Base-by-base conservation (phyloP, 495 filamentous ascomycete genomes). In the Elaphomyces granulatus region DNA sequence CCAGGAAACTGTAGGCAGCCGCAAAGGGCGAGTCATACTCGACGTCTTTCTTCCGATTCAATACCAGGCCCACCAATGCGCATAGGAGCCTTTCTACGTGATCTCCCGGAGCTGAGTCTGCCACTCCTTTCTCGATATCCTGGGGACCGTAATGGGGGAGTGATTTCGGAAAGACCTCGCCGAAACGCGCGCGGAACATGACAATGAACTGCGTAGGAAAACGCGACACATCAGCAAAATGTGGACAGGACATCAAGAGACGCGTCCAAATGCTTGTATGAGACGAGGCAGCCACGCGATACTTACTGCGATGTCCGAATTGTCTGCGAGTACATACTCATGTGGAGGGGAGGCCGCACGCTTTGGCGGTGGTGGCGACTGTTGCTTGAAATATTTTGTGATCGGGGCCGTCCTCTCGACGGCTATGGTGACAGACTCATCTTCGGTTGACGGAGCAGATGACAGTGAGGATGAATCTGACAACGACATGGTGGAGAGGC, bases 41-140 rank as follows among this genome's bases (percentile, higher is more conserved):
- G 51, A 96, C 81, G 66, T 90, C 82, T 53, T 98, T 94, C 70
- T 96, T 96, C 51, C 90, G 77, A 53, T 98, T 98, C 46, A 96
- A 69, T 38, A 94, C 72, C 53, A 96, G 66, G 20, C 84, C 75
- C 15, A 98, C 59, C 33, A 98, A 63, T 49, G 85, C 84, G 68
- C 92, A 96, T 21, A 98, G 65, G 33, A 98, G 73, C 49, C 76
- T 70, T 63, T 95, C 88, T 21, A 87, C 78, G 48, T 81, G 77
- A 53, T 90, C 80, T 45, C 83, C 81, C 9, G 90, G 92, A 10
- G 77, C 56, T 20, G 67, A 50, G 48, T 93, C 84, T 34, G 75
- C 71, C 15, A 94, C 75, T 18, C 87, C 90, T 48, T 72, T 65
- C 64, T 98, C 90, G 38, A 98, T 73, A 62, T 98, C 90, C 60